Evolutionary conservation across 495 filamentous ascomycete species (phyloP), one percentile per base, ranked within the genome.

Genomic region (Trichoderma reesei): DNA sequence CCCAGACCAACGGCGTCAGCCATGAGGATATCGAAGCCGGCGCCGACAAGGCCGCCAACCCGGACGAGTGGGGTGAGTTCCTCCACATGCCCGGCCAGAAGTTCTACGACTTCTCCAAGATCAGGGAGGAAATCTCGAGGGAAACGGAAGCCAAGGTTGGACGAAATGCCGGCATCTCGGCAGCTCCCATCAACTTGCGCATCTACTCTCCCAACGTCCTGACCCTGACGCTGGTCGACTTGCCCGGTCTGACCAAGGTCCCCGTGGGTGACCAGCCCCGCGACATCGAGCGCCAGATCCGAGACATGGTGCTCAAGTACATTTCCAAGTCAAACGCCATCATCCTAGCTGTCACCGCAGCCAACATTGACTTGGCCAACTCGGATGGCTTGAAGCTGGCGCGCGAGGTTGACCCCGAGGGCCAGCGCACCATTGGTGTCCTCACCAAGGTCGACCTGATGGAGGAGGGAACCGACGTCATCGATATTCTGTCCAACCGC

Each of bases 391-490:
- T 99, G 74, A 96, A 98, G 80, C 80, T 99, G 71, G 95, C 95
- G 33, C 85, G 95, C 67, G 95, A 99, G 77, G 94, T 98, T 37
- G 95, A 99, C 71, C 93, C 92, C 2, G 95, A 99, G 74, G 95
- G 93, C 67, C 95, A 98, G 78, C 85, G 95, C 71, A 99, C 95
- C 31, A 99, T 99, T 66, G 95, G 95, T 80, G 95, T 99, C 68
- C 83, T 99, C 71, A 98, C 93, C 64, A 99, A 99, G 82, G 92
- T 99, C 62, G 95, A 99, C 76, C 79, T 99, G 75, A 99, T 99
- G 95, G 95, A 99, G 76, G 92, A 97, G 37, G 95, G 95, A 42
- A 99, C 95, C 41, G 95, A 99, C 72, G 95, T 99, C 18, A 94
- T 99, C 68, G 95, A 99, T 80, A 99, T 99, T 80, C 84, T 99